Conservation (phyloP, 331 rosid species). For the Spiraea crenata region DNA sequence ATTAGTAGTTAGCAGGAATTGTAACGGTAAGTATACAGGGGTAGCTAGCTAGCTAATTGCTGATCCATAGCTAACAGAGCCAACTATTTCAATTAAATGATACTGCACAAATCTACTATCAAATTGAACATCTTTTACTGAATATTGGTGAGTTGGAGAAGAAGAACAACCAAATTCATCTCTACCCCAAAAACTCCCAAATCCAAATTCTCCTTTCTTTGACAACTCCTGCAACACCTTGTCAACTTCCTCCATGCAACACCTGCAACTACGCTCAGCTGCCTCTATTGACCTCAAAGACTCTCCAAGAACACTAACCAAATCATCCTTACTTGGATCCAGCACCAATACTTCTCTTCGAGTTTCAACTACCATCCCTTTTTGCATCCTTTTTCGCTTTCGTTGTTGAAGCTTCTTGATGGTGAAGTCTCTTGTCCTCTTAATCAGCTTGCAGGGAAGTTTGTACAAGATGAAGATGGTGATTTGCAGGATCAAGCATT, state of each 20-base stretch:
- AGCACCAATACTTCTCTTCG: conserved; percentile 18
- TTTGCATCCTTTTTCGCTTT: conserved; percentile 31
- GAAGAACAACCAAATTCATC: conserved; percentile 26
- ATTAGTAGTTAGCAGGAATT: background rate
- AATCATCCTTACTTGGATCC: conserved; percentile 19
- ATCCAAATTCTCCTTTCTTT: conserved; percentile 63
- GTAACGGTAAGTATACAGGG: background rate
- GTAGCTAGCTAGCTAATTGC: background rate
- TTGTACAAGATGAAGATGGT: conserved; percentile 52
- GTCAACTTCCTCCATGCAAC: conserved; percentile 74
- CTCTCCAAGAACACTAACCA: conserved; percentile 28
- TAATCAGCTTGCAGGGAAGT: conserved; percentile 58
- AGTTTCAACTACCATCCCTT: conserved; percentile 20
- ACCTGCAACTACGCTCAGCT: conserved; percentile 21
- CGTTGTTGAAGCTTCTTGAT: conserved; percentile 33
- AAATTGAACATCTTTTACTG: conserved; percentile 14
- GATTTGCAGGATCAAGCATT: conserved; percentile 73
- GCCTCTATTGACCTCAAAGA: conserved; percentile 30
- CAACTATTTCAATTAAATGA: conserved; percentile 42
- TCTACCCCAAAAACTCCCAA: conserved; percentile 82
- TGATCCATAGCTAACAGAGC: conserved; percentile 15
- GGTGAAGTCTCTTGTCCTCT: conserved; percentile 41
- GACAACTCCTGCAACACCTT: conserved; percentile 59
- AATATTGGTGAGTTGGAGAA: conserved; percentile 16
- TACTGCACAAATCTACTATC: conserved; percentile 28